A percentile compares a stretch with the other conserved stretches of the same genome.
These are phyloP conservation scores for Metschnikowia orientalis DNA, from an alignment of 805 yeast species.

Conservation along the genomic window DNA sequence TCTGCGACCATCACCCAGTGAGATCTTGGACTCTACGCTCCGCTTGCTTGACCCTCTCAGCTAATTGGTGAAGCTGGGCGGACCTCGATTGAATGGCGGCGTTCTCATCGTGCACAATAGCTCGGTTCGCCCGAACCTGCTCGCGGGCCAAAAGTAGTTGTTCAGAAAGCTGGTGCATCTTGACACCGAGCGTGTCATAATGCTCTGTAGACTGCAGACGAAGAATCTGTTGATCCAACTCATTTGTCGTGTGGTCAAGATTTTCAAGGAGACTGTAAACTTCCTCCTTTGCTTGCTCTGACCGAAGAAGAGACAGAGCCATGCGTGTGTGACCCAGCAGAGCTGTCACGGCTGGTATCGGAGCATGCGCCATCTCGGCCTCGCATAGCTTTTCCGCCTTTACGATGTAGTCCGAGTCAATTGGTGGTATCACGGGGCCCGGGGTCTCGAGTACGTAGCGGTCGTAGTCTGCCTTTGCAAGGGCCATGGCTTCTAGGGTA, in stretches of 20 bases:
- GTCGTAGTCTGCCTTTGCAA: constrained; percentile 42
- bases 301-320: constrained; percentile 17
- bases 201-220: constrained; percentile 3
- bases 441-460: constrained; percentile 23
- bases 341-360: neutral
- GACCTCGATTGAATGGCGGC: constrained; percentile 18
- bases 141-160: no score
- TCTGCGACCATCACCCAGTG: neutral
- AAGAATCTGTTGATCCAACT: constrained; percentile 6
- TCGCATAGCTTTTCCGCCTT: constrained; percentile 20
- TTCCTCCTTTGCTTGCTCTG: constrained; percentile 16
- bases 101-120: constrained; percentile 18
- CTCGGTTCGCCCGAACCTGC: no score
- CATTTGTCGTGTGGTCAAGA: constrained; percentile 10
- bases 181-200: neutral
- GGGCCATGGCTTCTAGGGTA: constrained; percentile 26
- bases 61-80: constrained; percentile 20
- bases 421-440: constrained; percentile 23
- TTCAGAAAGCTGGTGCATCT: constrained; percentile 1
- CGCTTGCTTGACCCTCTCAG: constrained; percentile 18
- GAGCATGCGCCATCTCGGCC: constrained; percentile 7
- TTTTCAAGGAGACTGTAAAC: constrained; percentile 19
- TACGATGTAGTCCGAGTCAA: constrained; percentile 25
- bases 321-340: no score
- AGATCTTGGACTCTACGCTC: constrained; percentile 7